Percentiles rank a stretch among this genome's conserved stretches.
These are phyloP conservation scores for Debaryomyces nepalensis DNA, from an alignment of 1,139 yeast species.

Conservation along the genomic window DNA sequence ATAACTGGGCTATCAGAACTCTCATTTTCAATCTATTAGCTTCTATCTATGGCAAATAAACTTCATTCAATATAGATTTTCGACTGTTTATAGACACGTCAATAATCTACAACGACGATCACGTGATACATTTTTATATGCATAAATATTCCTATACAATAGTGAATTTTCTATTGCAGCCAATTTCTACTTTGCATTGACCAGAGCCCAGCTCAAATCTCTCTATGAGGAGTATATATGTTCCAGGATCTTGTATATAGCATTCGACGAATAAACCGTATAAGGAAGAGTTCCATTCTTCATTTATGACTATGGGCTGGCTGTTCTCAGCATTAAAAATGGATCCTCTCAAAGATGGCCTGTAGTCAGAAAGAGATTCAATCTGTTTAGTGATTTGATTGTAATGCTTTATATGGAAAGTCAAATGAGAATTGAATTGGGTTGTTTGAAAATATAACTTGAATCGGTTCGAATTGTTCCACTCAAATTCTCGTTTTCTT, in stretches of 20 bases:
- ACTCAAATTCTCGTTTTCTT: constrained; percentile 28
- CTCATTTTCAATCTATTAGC: constrained; percentile 12
- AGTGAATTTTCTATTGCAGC: constrained; percentile 27
- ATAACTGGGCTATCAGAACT: constrained; percentile 15
- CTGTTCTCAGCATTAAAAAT: constrained; percentile 38
- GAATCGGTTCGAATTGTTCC: constrained; percentile 46
- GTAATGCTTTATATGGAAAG: constrained; percentile 32
- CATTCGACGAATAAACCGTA: constrained; percentile 51
- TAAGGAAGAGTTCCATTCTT: constrained; percentile 45
- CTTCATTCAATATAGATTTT: not conserved
- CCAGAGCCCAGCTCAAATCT: constrained; percentile 55
- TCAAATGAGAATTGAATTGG: constrained; percentile 27
- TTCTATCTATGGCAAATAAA: constrained; percentile 1
- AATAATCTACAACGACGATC: not conserved
- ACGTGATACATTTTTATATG: constrained; percentile 6
- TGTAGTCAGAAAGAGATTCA: constrained; percentile 31
- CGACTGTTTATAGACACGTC: constrained; percentile 10
- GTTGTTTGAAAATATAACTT: constrained; percentile 33
- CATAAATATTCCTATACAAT: constrained; percentile 1
- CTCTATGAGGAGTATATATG: constrained; percentile 48
- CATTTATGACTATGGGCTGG: constrained; percentile 37
- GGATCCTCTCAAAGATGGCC: constrained; percentile 51
- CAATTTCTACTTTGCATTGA: constrained; percentile 40
- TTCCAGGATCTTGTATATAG: constrained; percentile 30
- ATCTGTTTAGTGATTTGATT: constrained; percentile 23